Conservation (phyloP, 179 eudicot species). For the Actinidia chinensis region DNA sequence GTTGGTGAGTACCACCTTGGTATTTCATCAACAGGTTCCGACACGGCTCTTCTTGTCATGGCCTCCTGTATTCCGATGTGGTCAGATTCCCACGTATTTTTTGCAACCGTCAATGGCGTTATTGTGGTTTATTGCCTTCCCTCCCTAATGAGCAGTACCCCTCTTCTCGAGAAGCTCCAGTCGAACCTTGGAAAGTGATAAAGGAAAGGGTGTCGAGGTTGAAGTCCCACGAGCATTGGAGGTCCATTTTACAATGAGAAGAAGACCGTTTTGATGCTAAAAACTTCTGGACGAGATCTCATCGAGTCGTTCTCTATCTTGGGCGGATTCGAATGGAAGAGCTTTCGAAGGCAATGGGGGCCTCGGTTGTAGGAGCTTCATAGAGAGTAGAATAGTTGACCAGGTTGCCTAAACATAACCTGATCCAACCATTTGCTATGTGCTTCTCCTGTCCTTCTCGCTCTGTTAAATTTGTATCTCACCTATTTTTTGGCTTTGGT, state of each 20-base stretch:
- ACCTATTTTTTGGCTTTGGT: not conserved
- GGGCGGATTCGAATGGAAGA: slow-evolving; percentile 85
- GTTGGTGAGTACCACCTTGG: slow-evolving; percentile 98
- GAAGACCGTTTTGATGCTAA: slow-evolving; percentile 86
- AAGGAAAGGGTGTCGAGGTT: slow-evolving; percentile 98
- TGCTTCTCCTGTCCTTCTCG: not conserved
- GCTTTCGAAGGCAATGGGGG: slow-evolving; percentile 65
- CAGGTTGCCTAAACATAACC: slow-evolving; percentile 47
- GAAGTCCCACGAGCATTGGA: slow-evolving; percentile 97
- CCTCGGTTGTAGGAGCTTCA: slow-evolving; percentile 88
- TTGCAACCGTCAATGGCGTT: slow-evolving; percentile 92
- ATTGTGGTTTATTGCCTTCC: slow-evolving; percentile 92
- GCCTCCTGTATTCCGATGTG: slow-evolving; percentile 85
- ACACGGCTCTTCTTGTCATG: slow-evolving; percentile 97
- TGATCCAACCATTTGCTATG: not conserved
- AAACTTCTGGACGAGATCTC: slow-evolving; percentile 81
- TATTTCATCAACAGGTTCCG: slow-evolving; percentile 89
- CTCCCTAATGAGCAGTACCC: slow-evolving; percentile 81
- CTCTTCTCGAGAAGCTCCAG: slow-evolving; percentile 86
- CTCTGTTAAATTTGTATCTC: not conserved
- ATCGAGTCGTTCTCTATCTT: slow-evolving; percentile 90
- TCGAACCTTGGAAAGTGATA: slow-evolving; percentile 71
- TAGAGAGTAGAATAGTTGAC: slow-evolving; percentile 94
- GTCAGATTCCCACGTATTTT: slow-evolving; percentile 93
- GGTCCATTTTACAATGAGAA: slow-evolving; percentile 90